These are phyloP conservation scores for Mycosphaerella arachidis DNA, from an alignment of 2,329 filamentous ascomycete genomes.

Conservation along the genomic window DNA sequence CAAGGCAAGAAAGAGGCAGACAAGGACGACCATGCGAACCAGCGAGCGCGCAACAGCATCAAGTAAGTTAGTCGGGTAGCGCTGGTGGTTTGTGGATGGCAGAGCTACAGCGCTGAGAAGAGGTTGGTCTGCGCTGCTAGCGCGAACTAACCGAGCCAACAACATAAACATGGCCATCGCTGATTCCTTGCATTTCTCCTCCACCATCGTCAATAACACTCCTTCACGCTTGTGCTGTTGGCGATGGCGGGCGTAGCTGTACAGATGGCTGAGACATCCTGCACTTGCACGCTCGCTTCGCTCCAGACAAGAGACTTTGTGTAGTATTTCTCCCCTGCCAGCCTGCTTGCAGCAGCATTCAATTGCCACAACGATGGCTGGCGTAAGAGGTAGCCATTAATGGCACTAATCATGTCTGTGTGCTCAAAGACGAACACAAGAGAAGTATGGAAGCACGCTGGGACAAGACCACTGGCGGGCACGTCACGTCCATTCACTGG, in stretches of 20 bases:
- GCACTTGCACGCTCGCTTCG: background rate
- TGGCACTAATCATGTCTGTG: background rate
- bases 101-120: background rate
- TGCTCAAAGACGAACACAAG: background rate
- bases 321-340: background rate
- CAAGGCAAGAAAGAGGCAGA: conserved; percentile 1
- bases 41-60: background rate
- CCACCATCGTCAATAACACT: no score
- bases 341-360: background rate
- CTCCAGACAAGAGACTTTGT: background rate
- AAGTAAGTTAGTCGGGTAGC: background rate
- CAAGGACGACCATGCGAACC: background rate
- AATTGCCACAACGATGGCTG: background rate
- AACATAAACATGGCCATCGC: background rate
- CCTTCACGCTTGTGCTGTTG: no score
- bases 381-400: background rate
- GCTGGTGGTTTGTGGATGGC: background rate
- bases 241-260: no score
- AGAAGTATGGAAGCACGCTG: no score
- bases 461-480: no score
- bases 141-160: background rate
- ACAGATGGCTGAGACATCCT: background rate
- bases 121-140: background rate
- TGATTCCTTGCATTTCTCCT: background rate
- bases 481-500: no score